Percentiles rank a stretch among this genome's conserved stretches.
Evolutionary conservation across 257 asterid species (phyloP).

Genomic region (Lithospermum erythrorhizon): DNA sequence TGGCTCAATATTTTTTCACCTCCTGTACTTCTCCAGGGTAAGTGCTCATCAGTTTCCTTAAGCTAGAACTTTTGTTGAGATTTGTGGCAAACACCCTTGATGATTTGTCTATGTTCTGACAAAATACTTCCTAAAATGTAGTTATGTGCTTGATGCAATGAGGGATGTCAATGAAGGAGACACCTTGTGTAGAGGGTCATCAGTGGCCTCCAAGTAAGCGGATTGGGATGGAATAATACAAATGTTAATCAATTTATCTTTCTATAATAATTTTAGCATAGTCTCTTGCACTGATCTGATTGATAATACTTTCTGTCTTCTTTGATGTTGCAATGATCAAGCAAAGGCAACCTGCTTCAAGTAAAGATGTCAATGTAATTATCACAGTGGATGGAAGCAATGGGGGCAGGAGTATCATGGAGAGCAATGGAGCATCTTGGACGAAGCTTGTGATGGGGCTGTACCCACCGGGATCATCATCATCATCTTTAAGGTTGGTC

Average conservation of each 20-base stretch:
- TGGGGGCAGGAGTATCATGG: constrained; percentile 35
- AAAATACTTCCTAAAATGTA: constrained; percentile 20
- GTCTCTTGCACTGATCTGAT: constrained; percentile 22
- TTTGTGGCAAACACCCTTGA: constrained; percentile 2
- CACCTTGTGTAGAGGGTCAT: constrained; percentile 43
- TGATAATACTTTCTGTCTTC: constrained; percentile 21
- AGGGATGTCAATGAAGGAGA: constrained; percentile 65
- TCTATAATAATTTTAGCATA: no score
- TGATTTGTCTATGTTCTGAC: constrained; percentile 10
- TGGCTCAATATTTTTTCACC: constrained; percentile 76
- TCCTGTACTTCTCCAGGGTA: constrained; percentile 94
- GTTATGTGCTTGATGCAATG: constrained; percentile 76
- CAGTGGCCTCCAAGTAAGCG: constrained; percentile 64
- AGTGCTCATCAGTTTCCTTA: constrained; percentile 7
- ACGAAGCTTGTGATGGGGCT: constrained; percentile 81
- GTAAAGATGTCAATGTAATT: constrained; percentile 67
- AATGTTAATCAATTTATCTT: no score
- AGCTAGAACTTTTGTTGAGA: constrained; percentile 1
- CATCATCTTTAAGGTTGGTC: constrained; percentile 48
- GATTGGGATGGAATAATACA: constrained; percentile 1
- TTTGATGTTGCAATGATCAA: constrained; percentile 57
- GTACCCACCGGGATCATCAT: constrained; percentile 65
- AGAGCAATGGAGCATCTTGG: constrained; percentile 65
- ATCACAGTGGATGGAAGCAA: constrained; percentile 44
- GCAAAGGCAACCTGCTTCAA: constrained; percentile 97